These are phyloP conservation scores for Tylopilus sp. DNA, from an alignment of 768 basidiomycete genomes.

Conservation along the genomic window DNA sequence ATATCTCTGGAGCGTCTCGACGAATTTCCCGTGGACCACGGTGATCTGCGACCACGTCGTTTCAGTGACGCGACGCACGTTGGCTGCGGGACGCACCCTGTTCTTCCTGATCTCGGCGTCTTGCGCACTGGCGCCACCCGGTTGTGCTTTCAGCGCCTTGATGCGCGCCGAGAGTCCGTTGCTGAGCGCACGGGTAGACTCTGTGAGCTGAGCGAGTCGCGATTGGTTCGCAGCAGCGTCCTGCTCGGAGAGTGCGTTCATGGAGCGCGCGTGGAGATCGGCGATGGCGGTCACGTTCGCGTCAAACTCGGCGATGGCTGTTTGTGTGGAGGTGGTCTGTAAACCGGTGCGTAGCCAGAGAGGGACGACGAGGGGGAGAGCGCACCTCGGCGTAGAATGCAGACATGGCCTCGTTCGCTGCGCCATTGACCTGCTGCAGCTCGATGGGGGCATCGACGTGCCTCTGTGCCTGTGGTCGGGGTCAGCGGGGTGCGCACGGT, in stretches of 20 bases:
- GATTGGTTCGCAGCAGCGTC: conserved; percentile 38
- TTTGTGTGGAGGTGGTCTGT: conserved; percentile 50
- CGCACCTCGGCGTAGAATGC: conserved; percentile 34
- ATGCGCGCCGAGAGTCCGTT: conserved; percentile 58
- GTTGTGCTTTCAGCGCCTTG: conserved; percentile 47
- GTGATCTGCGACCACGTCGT: conserved; percentile 40
- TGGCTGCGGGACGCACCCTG: conserved; percentile 16
- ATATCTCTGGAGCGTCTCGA: conserved; percentile 75
- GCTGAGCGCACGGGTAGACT: conserved; percentile 57
- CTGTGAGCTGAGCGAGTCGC: conserved; percentile 56
- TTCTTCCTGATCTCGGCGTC: conserved; percentile 47
- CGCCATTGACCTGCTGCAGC: conserved; percentile 19
- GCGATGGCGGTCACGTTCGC: conserved; percentile 45
- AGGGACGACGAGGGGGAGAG: not conserved
- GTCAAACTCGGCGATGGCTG: conserved; percentile 41
- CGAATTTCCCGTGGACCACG: conserved; percentile 62
- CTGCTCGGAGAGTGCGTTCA: conserved; percentile 47
- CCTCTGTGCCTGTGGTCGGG: conserved; percentile 46
- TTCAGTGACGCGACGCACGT: not conserved
- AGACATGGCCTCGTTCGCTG: conserved; percentile 19
- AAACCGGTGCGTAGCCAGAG: not conserved
- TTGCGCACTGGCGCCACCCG: conserved; percentile 30
- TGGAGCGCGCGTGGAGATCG: conserved; percentile 47
- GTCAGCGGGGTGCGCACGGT: conserved; percentile 25
- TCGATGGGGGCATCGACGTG: conserved; percentile 33